Conservation (phyloP, 2,329 filamentous ascomycete species). For the Diaporthe eres region DNA sequence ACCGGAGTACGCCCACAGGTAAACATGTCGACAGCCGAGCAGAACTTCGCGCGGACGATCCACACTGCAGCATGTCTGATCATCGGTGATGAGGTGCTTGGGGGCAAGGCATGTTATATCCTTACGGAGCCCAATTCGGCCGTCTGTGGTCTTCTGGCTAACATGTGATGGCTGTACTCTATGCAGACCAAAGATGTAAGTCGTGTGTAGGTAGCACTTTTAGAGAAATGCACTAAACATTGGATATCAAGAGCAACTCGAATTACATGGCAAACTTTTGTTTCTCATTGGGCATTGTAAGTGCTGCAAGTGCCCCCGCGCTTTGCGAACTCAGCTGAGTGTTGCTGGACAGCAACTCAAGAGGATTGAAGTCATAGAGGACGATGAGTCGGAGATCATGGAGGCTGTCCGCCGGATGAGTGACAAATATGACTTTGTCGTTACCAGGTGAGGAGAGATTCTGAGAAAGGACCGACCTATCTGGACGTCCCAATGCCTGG, state of each 20-base stretch:
- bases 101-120: constrained; percentile 80
- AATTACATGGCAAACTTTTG: constrained; percentile 76
- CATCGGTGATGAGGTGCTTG: constrained; percentile 97
- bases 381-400: constrained; percentile 91
- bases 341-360: constrained; percentile 73
- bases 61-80: constrained; percentile 93
- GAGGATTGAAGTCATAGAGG: constrained; percentile 91
- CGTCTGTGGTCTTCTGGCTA: constrained; percentile 16
- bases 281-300: constrained; percentile 72
- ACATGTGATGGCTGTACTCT: constrained; percentile 14
- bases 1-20: constrained; percentile 31
- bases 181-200: constrained; percentile 49
- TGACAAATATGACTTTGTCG: constrained; percentile 90
- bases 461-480: background rate
- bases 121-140: background rate
- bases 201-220: background rate
- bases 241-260: constrained; percentile 71
- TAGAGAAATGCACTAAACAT: constrained; percentile 3
- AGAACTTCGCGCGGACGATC: constrained; percentile 77
- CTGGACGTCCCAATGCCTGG: background rate
- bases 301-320: constrained; percentile 39
- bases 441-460: constrained; percentile 75
- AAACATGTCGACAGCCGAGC: constrained; percentile 65
- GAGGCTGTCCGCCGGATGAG: constrained; percentile 92
- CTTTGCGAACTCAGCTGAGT: background rate